phyloP scores from a whole-genome alignment of 2,329 filamentous ascomycete species.

The Biscogniauxia marginata region DNA sequence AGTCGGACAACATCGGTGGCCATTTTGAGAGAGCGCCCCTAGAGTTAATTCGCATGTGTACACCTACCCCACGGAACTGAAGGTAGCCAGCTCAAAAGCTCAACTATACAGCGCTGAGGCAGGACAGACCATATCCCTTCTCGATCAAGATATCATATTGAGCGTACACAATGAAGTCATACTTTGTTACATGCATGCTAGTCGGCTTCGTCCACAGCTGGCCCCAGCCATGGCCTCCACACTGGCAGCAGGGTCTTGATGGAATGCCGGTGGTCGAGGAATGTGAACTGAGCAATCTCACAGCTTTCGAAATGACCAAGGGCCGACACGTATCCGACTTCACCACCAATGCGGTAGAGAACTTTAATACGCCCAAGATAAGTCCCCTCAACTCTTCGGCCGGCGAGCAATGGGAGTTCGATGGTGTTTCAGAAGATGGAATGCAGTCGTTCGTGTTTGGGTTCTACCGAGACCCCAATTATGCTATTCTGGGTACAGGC shows the following conservation, averaged over 20 bases:
- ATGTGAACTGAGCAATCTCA: slow-evolving; percentile 7
- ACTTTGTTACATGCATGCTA: too few relatives aligned
- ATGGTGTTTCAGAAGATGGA: slow-evolving; percentile 26
- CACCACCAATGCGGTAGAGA: too few relatives aligned
- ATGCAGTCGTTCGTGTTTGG: slow-evolving; percentile 26
- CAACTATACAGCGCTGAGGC: too few relatives aligned
- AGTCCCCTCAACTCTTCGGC: slow-evolving; percentile 20
- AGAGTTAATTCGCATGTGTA: too few relatives aligned
- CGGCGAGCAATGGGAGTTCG: slow-evolving; percentile 33
- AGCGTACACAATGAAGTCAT: too few relatives aligned
- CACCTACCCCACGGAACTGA: too few relatives aligned
- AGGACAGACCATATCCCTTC: too few relatives aligned
- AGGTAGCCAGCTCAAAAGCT: too few relatives aligned
- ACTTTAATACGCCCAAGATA: background rate
- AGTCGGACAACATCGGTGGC: too few relatives aligned
- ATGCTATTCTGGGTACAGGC: slow-evolving; percentile 26
- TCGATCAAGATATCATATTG: too few relatives aligned
- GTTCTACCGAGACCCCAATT: slow-evolving; percentile 32
- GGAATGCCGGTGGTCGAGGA: background rate
- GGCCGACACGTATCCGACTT: background rate
- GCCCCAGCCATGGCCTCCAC: slow-evolving; percentile 1
- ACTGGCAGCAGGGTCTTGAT: background rate
- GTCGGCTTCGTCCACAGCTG: too few relatives aligned
- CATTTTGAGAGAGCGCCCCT: too few relatives aligned
- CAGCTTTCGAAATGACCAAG: slow-evolving; percentile 12